Evolutionary conservation across 2,329 filamentous ascomycete species (phyloP).

Genomic region (Claviceps quebecensis): DNA sequence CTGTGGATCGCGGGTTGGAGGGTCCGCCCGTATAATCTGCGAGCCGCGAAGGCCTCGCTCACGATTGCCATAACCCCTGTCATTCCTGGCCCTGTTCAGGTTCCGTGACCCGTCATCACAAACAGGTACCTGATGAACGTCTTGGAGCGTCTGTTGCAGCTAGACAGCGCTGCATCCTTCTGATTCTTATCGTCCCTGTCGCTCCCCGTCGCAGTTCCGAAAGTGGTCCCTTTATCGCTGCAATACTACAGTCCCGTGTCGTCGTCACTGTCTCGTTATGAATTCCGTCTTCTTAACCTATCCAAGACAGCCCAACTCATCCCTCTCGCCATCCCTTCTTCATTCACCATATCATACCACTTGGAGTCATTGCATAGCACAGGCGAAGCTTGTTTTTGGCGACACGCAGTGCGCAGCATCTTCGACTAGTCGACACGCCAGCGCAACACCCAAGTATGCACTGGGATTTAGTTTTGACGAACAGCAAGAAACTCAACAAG

Average conservation of each 20-base stretch:
- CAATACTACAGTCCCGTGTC: not conserved
- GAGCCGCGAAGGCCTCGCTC: not conserved
- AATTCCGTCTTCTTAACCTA: conserved; percentile 7
- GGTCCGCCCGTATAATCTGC: not conserved
- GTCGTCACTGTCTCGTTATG: conserved; percentile 4
- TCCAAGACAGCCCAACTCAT: conserved; percentile 3
- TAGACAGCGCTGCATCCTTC: not conserved
- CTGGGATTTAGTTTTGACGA: not conserved
- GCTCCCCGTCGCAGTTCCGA: not conserved
- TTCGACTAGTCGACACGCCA: not conserved
- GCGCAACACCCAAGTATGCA: conserved; percentile 3
- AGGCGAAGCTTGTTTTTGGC: not conserved
- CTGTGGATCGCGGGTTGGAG: not conserved
- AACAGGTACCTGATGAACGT: not conserved
- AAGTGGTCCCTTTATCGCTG: conserved; percentile 1
- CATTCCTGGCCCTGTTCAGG: not conserved
- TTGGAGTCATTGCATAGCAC: not conserved
- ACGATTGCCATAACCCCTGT: not conserved
- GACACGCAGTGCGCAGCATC: not conserved
- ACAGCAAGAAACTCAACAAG: not conserved
- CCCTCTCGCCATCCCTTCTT: conserved; percentile 1
- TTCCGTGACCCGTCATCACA: not conserved
- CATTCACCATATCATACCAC: not conserved
- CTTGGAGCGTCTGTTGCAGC: not conserved
- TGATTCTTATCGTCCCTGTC: not conserved